Percentiles rank a stretch among this genome's conserved stretches.
phyloP scores from a whole-genome alignment of 108 stramenopile species.

The Discostella pseudostelligera region DNA sequence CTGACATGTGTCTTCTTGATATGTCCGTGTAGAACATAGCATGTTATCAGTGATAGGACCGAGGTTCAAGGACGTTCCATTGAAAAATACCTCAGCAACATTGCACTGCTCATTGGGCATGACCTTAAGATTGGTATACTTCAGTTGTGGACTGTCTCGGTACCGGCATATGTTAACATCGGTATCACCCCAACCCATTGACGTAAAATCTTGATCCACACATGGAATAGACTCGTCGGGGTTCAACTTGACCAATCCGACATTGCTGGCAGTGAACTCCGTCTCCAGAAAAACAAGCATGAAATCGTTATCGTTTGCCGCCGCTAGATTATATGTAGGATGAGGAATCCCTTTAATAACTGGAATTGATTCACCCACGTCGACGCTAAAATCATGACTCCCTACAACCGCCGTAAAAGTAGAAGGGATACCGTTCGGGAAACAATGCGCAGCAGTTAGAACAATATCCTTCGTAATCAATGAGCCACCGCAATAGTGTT shows the following conservation, averaged over 20 bases:
- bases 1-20: slow-evolving; percentile 31
- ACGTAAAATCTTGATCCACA: slow-evolving; percentile 20
- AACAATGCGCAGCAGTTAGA: slow-evolving; percentile 33
- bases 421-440: neutral
- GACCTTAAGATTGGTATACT: slow-evolving; percentile 18
- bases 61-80: neutral
- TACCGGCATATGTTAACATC: too few relatives aligned
- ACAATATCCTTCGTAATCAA: slow-evolving; percentile 26
- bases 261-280: neutral
- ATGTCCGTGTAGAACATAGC: slow-evolving; percentile 21
- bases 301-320: slow-evolving; percentile 24
- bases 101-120: slow-evolving; percentile 45
- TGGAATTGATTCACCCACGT: slow-evolving; percentile 14
- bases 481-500: slow-evolving; percentile 29
- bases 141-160: too few relatives aligned
- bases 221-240: slow-evolving; percentile 27
- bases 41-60: slow-evolving; percentile 30
- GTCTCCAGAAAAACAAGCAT: slow-evolving; percentile 20
- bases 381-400: slow-evolving; percentile 10
- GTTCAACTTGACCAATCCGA: slow-evolving; percentile 27
- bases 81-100: slow-evolving; percentile 15
- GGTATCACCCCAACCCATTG: slow-evolving; percentile 56
- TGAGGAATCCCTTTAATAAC: slow-evolving; percentile 12
- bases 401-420: slow-evolving; percentile 13
- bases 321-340: slow-evolving; percentile 7